A percentile compares a stretch with the other conserved stretches of the same genome.
These are phyloP conservation scores for Ampelomyces quisqualis DNA, from an alignment of 2,329 filamentous ascomycete species.

Conservation along the genomic window DNA sequence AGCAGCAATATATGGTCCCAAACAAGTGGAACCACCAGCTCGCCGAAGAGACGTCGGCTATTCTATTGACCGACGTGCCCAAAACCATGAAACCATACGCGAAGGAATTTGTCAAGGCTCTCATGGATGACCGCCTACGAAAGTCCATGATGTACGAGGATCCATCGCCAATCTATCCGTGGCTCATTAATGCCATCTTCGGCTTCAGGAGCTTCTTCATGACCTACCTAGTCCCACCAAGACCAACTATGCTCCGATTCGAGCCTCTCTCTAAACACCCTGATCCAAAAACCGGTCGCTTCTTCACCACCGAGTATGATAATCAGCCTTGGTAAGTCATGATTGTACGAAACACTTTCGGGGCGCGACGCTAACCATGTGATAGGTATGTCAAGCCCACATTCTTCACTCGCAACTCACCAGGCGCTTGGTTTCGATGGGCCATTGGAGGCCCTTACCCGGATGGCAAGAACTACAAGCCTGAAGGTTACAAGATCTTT, in stretches of 20 bases:
- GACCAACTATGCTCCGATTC: constrained; percentile 39
- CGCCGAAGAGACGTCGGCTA: constrained; percentile 61
- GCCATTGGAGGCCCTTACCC: constrained; percentile 64
- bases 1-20: constrained; percentile 58
- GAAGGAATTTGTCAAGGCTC: constrained; percentile 54
- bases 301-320: constrained; percentile 19
- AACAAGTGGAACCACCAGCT: constrained; percentile 39
- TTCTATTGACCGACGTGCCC: constrained; percentile 61
- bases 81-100: constrained; percentile 49
- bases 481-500: constrained; percentile 56
- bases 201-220: constrained; percentile 56
- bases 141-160: constrained; percentile 57
- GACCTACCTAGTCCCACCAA: constrained; percentile 62
- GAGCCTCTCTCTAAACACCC: constrained; percentile 48
- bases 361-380: not conserved
- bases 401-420: constrained; percentile 19
- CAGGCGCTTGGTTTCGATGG: constrained; percentile 43
- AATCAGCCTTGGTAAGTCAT: constrained; percentile 47
- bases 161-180: constrained; percentile 39
- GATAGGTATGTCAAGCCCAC: constrained; percentile 30
- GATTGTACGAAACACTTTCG: not conserved
- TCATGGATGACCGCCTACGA: constrained; percentile 66
- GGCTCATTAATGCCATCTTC: constrained; percentile 53
- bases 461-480: constrained; percentile 56
- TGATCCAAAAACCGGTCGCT: constrained; percentile 48